These are phyloP conservation scores for Gymnopus androsaceus DNA, from an alignment of 1,284 basidiomycete species.

Conservation along the genomic window DNA sequence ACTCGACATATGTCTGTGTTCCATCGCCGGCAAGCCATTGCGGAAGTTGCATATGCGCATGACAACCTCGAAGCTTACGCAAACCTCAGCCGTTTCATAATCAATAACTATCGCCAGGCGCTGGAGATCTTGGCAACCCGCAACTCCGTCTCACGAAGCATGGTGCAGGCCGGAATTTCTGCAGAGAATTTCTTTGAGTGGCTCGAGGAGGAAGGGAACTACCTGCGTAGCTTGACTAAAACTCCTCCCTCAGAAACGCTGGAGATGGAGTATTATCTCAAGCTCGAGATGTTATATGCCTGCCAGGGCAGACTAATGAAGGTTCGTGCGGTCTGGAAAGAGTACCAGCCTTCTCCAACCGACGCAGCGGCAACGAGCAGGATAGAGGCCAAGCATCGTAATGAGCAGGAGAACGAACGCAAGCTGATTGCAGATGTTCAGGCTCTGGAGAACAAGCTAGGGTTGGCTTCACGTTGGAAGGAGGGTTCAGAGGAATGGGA, in stretches of 20 bases:
- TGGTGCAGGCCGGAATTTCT: not conserved
- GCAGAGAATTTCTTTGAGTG: not conserved
- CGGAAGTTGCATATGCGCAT: constrained; percentile 16
- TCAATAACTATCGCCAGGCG: constrained; percentile 8
- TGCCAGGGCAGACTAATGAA: not conserved
- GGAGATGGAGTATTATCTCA: constrained; percentile 30
- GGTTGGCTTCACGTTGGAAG: constrained; percentile 7
- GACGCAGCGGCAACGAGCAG: not conserved
- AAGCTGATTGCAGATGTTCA: constrained; percentile 2
- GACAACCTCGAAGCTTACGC: constrained; percentile 23
- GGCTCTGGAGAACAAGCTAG: not conserved
- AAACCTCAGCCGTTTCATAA: constrained; percentile 11
- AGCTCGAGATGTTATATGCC: constrained; percentile 13
- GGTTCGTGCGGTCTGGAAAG: not conserved
- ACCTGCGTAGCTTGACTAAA: not conserved
- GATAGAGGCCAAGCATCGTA: not conserved
- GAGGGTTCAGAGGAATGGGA: constrained; percentile 5
- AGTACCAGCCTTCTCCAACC: constrained; percentile 3
- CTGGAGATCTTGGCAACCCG: not conserved
- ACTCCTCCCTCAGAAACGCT: not conserved
- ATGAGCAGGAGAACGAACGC: not conserved
- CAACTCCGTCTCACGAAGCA: no score
- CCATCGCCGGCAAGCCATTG: constrained; percentile 26
- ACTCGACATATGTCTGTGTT: constrained; percentile 24
- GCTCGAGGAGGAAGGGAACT: constrained; percentile 2